A percentile compares a stretch with the other conserved stretches of the same genome.
These are phyloP conservation scores for Ophiostoma sp. DNA, from an alignment of 2,329 filamentous ascomycete species.

Conservation along the genomic window DNA sequence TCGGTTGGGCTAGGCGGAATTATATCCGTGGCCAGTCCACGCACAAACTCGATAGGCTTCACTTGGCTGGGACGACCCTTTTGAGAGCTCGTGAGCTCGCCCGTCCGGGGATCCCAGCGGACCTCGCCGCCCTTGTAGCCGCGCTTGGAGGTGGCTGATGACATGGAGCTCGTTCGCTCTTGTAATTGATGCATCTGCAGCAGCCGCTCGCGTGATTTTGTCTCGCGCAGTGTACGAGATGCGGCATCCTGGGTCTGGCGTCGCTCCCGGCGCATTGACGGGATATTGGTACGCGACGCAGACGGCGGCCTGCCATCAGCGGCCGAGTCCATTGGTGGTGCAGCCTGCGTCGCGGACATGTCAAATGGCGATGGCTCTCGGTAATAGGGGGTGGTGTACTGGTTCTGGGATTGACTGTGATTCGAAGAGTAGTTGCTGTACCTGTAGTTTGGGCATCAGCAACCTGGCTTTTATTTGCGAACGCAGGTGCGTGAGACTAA, in stretches of 20 bases:
- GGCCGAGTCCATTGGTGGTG: slow-evolving; percentile 15
- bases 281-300: slow-evolving; percentile 39
- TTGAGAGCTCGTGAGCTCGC: slow-evolving; percentile 56
- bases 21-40: slow-evolving; percentile 34
- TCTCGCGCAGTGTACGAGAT: slow-evolving; percentile 36
- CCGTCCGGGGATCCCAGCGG: slow-evolving; percentile 62
- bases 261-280: slow-evolving; percentile 49
- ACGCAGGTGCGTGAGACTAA: neutral
- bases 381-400: slow-evolving; percentile 41
- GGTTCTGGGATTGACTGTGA: neutral
- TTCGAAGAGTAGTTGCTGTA: neutral
- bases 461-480: neutral
- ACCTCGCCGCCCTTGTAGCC: slow-evolving; percentile 39
- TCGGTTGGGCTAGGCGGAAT: slow-evolving; percentile 16
- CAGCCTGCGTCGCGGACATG: slow-evolving; percentile 25
- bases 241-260: slow-evolving; percentile 42
- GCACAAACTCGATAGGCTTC: slow-evolving; percentile 48
- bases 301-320: slow-evolving; percentile 15
- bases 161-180: slow-evolving; percentile 26
- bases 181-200: slow-evolving; percentile 28
- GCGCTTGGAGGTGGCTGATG: slow-evolving; percentile 22
- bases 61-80: slow-evolving; percentile 53
- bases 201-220: slow-evolving; percentile 38
- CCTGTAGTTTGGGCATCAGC: neutral
- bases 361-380: slow-evolving; percentile 32